phyloP scores from a whole-genome alignment of 805 yeast genomes.

The Ogataea allantospora region DNA sequence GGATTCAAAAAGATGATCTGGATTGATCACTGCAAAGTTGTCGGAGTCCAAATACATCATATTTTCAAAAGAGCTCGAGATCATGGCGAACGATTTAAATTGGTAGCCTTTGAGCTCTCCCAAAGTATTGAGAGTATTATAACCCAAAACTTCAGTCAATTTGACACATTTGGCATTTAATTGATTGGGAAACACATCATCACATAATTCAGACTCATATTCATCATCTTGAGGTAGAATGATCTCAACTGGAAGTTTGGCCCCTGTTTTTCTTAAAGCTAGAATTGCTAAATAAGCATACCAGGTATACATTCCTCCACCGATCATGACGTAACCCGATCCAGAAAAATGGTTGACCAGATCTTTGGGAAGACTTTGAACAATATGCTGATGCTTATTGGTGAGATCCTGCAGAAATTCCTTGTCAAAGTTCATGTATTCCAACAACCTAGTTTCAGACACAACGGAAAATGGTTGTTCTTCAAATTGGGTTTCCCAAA shows the following conservation, averaged over 20 bases:
- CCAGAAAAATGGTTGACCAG: constrained; percentile 29
- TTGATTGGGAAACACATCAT: constrained; percentile 36
- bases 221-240: constrained; percentile 40
- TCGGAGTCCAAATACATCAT: constrained; percentile 48
- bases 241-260: constrained; percentile 43
- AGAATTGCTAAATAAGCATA: constrained; percentile 39
- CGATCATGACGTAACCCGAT: constrained; percentile 39
- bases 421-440: constrained; percentile 30
- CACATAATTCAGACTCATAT: constrained; percentile 39
- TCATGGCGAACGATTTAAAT: constrained; percentile 41
- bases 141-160: constrained; percentile 38
- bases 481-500: constrained; percentile 22
- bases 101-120: constrained; percentile 37
- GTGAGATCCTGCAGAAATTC: constrained; percentile 46
- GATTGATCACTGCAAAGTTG: constrained; percentile 42
- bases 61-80: constrained; percentile 46
- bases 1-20: constrained; percentile 34
- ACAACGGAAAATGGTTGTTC: constrained; percentile 18
- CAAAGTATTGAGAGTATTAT: constrained; percentile 16
- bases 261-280: constrained; percentile 42
- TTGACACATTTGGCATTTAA: constrained; percentile 43
- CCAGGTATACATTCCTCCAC: constrained; percentile 45
- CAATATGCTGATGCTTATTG: constrained; percentile 45
- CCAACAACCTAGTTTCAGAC: constrained; percentile 12
- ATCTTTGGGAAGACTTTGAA: constrained; percentile 44